phyloP scores from a whole-genome alignment of 2,329 filamentous ascomycete genomes.

The Rutstroemia sp. region DNA sequence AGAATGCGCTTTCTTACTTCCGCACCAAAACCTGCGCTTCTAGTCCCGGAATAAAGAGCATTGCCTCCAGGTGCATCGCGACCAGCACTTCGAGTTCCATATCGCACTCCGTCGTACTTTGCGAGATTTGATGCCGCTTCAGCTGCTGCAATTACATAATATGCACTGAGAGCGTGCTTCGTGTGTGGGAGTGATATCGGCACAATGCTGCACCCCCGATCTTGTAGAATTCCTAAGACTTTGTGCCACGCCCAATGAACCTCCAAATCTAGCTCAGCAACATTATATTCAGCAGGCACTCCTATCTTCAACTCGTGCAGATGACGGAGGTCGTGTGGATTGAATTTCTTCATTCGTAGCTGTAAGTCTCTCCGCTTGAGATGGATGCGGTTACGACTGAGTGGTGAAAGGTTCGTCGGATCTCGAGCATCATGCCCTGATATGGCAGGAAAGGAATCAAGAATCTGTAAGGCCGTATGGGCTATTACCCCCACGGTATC shows the following conservation, averaged over 20 bases:
- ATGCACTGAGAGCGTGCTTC: conserved; percentile 78
- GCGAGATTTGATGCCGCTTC: conserved; percentile 94
- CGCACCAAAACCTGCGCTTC: conserved; percentile 67
- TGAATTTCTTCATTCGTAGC: background rate
- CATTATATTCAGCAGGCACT: conserved; percentile 75
- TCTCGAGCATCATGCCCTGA: conserved; percentile 18
- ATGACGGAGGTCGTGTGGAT: background rate
- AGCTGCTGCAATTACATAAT: conserved; percentile 91
- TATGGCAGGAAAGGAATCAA: conserved; percentile 23
- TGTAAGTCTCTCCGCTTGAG: background rate
- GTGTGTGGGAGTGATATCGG: conserved; percentile 78
- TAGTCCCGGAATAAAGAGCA: conserved; percentile 67
- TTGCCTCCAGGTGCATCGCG: conserved; percentile 48
- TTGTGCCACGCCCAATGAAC: conserved; percentile 64
- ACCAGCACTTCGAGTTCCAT: conserved; percentile 44
- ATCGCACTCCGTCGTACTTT: conserved; percentile 95
- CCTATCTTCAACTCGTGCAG: conserved; percentile 38
- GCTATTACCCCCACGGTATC: conserved; percentile 64
- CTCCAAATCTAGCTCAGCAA: conserved; percentile 63
- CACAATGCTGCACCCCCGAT: conserved; percentile 62
- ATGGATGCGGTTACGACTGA: conserved; percentile 33
- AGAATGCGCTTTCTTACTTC: conserved; percentile 85
- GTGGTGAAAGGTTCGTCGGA: conserved; percentile 47
- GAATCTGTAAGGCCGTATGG: conserved; percentile 31
- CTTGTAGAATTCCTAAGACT: conserved; percentile 51